A percentile compares a stretch with the other conserved stretches of the same genome.
phyloP scores from a whole-genome alignment of 768 basidiomycete species.

The Agaricus blazei region DNA sequence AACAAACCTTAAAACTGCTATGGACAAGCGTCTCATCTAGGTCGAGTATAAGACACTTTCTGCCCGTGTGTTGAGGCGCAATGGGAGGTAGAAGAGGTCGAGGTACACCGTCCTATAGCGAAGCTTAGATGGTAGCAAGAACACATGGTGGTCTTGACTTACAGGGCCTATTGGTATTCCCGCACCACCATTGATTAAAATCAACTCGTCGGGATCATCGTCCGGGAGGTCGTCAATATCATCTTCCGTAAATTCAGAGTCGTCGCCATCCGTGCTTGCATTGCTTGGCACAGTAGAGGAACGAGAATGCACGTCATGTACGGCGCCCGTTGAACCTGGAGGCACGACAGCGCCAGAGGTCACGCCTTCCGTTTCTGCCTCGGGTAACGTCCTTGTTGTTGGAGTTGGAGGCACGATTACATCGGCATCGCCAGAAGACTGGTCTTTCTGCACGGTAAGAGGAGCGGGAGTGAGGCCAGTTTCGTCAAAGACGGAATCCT shows the following conservation, averaged over 20 bases:
- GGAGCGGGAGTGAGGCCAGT: constrained; percentile 1
- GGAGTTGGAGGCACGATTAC: constrained; percentile 32
- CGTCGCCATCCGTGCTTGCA: constrained; percentile 48
- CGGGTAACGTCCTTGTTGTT: constrained; percentile 34
- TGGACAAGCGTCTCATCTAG: constrained; percentile 97
- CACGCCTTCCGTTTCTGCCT: constrained; percentile 79
- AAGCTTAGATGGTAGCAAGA: neutral
- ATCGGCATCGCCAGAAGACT: constrained; percentile 20
- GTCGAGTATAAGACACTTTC: constrained; percentile 96
- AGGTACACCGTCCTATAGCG: constrained; percentile 72
- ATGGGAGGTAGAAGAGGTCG: constrained; percentile 87
- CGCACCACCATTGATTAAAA: constrained; percentile 78
- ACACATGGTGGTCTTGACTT: constrained; percentile 25
- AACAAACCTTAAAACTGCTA: constrained; percentile 91
- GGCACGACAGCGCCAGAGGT: constrained; percentile 91
- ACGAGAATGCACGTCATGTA: constrained; percentile 2
- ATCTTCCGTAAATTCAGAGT: constrained; percentile 67
- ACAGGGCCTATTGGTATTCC: constrained; percentile 94
- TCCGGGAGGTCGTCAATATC: constrained; percentile 56
- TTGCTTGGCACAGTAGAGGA: constrained; percentile 21
- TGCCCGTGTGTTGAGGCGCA: constrained; percentile 70
- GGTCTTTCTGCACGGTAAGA: constrained; percentile 16
- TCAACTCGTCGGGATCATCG: constrained; percentile 88
- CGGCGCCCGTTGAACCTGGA: constrained; percentile 69
- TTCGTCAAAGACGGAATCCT: constrained; percentile 2